Evolutionary conservation across 345 rosid species (phyloP), one percentile per base, ranked within the genome.

Genomic region (Citrus mangshanensis): DNA sequence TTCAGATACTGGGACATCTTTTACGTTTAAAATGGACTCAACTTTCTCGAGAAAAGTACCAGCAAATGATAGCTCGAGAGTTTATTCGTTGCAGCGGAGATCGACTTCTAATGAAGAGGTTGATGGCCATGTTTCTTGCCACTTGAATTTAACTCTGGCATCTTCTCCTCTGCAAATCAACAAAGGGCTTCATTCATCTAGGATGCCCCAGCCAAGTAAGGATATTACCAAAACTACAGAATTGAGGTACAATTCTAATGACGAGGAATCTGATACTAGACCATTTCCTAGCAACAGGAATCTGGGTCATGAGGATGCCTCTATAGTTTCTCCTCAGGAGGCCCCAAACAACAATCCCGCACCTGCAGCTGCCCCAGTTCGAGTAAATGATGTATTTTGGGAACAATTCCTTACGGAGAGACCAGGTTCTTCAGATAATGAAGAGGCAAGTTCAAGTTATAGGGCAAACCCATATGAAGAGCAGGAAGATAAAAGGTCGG

Each of bases 351-450:
- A 76, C 70, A 89, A 85, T 79, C 89, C 86, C 78, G 86, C 67
- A 73, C 81, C 84, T 22, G 63, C 89, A 75, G 87, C 91, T 78
- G 87, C 89, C 74, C 90, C 88, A 5, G 91, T 68, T 71, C 86
- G 93, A 75, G 94, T 87, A 37, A 96, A 96, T 80, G 99, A 96
- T 81, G 86, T 88, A 56, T 96, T 96, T 84, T 96, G 99, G 99
- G 98, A 96, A 84, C 95, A 93, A 79, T 94, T 93, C 81, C 84
- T 96, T 37, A 94, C 99, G 1, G 99, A 96, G 86, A 88, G 92
- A 72, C 99, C 99, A 0, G 99, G 95, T n/a, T 85, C 92, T 69
- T 88, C 87, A 21, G 94, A 92, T 55, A 91, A 89, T 37, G 98
- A 93, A 65, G 97, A 93, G 88, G 96, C 99, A 46, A 89, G 92